These are phyloP conservation scores for Penicillium canariense DNA, from an alignment of 495 filamentous ascomycete genomes.

Conservation along the genomic window DNA sequence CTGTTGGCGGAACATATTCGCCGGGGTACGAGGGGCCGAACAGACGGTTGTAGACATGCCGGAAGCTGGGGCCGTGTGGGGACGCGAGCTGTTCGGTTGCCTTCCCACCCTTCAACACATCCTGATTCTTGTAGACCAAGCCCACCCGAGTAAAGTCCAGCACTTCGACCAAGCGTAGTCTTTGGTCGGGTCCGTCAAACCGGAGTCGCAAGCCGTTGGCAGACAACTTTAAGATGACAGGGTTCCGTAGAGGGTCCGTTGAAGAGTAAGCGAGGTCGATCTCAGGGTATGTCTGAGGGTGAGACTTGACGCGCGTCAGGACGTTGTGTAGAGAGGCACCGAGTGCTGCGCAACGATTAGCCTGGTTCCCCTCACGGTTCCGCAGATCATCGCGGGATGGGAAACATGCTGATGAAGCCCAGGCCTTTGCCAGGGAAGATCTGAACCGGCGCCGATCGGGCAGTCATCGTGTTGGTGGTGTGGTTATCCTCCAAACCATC, in stretches of 20 bases:
- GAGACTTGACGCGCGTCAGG: constrained; percentile 77
- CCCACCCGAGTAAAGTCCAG: constrained; percentile 84
- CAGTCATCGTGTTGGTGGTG: constrained; percentile 42
- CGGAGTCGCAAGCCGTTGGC: constrained; percentile 83
- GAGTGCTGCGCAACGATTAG: constrained; percentile 57
- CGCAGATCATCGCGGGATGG: background rate
- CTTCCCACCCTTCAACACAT: constrained; percentile 66
- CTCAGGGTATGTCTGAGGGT: constrained; percentile 74
- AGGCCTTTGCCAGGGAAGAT: constrained; percentile 74
- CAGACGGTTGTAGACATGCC: constrained; percentile 85
- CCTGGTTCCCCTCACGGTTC: background rate
- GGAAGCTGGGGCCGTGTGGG: constrained; percentile 72
- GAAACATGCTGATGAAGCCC: constrained; percentile 68
- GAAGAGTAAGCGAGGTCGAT: constrained; percentile 78
- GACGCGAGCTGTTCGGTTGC: constrained; percentile 38
- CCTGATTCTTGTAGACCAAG: constrained; percentile 80
- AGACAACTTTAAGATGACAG: constrained; percentile 70
- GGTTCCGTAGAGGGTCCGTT: constrained; percentile 64
- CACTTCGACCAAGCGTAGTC: constrained; percentile 85
- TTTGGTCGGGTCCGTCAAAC: constrained; percentile 92
- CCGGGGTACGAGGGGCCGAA: constrained; percentile 90
- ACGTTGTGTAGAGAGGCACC: constrained; percentile 89
- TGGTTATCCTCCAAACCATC: background rate
- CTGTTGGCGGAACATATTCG: constrained; percentile 70
- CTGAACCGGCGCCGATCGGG: constrained; percentile 53